These are phyloP conservation scores for Sphenostylis stenocarpa DNA, from an alignment of 306 rosid species.

Conservation along the genomic window DNA sequence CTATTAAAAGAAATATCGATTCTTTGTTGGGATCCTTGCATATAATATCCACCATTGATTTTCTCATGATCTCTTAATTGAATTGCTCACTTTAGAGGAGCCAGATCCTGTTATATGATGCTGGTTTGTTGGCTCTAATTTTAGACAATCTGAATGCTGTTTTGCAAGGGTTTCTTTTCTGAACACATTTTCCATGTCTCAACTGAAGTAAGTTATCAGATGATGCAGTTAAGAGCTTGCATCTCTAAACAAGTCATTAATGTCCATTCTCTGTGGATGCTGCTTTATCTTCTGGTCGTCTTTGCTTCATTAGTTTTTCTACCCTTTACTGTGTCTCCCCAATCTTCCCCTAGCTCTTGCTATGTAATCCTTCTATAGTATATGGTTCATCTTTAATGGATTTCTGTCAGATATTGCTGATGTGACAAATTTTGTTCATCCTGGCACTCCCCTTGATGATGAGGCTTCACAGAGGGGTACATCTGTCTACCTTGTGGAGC, in stretches of 20 bases:
- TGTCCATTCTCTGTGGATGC: constrained; percentile 19
- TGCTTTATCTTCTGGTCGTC: not conserved
- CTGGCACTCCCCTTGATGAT: constrained; percentile 81
- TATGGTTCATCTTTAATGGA: constrained; percentile 50
- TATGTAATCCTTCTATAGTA: constrained; percentile 2
- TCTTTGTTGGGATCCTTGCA: too few relatives aligned
- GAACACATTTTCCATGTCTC: constrained; percentile 10
- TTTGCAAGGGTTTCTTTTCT: constrained; percentile 7
- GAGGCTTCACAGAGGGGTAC: constrained; percentile 99
- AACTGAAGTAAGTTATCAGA: constrained; percentile 9
- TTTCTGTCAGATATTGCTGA: constrained; percentile 86
- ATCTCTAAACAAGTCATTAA: constrained; percentile 8
- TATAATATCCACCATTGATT: not conserved
- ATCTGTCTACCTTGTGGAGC: constrained; percentile 94
- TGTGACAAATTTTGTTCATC: constrained; percentile 92
- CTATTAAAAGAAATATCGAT: too few relatives aligned
- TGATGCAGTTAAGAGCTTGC: constrained; percentile 6
- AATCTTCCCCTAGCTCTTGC: constrained; percentile 3
- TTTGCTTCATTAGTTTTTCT: constrained; percentile 21
- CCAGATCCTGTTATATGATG: not conserved
- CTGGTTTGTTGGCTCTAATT: not conserved
- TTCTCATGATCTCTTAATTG: not conserved
- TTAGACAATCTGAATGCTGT: constrained; percentile 7
- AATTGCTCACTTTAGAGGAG: not conserved
- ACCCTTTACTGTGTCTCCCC: not conserved